These are phyloP conservation scores for Cladophialophora exuberans DNA, from an alignment of 2,329 filamentous ascomycete genomes.

Conservation along the genomic window DNA sequence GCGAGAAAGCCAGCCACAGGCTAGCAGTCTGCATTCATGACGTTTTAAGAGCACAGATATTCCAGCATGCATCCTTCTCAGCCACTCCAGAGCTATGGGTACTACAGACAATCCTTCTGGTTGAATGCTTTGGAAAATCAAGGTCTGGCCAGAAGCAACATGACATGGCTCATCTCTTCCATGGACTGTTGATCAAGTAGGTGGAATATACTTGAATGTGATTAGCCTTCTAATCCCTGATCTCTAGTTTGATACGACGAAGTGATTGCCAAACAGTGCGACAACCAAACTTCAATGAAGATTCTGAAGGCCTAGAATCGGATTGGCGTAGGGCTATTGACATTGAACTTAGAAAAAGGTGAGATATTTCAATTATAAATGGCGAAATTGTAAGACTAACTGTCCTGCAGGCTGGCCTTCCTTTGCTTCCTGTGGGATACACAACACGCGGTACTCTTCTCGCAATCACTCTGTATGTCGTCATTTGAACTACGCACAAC, in stretches of 20 bases:
- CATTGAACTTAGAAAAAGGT: slow-evolving; percentile 61
- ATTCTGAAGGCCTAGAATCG: slow-evolving; percentile 41
- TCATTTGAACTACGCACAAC: slow-evolving; percentile 62
- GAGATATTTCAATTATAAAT: neutral
- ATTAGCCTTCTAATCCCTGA: no score
- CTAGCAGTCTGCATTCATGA: slow-evolving; percentile 66
- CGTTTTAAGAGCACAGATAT: slow-evolving; percentile 61
- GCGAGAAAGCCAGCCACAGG: slow-evolving; percentile 61
- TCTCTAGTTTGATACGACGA: slow-evolving; percentile 49
- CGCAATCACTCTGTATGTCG: slow-evolving; percentile 69
- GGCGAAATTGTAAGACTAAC: neutral
- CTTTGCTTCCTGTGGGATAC: slow-evolving; percentile 70
- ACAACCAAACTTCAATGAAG: slow-evolving; percentile 34
- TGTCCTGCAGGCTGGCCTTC: slow-evolving; percentile 50
- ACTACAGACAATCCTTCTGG: slow-evolving; percentile 63
- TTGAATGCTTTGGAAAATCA: slow-evolving; percentile 68
- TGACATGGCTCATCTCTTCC: slow-evolving; percentile 65
- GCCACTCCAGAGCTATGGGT: slow-evolving; percentile 65
- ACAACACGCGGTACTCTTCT: slow-evolving; percentile 66
- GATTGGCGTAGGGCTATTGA: slow-evolving; percentile 60
- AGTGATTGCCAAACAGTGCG: slow-evolving; percentile 54
- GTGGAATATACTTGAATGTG: no score
- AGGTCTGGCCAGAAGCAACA: slow-evolving; percentile 65
- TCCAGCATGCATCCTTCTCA: slow-evolving; percentile 60
- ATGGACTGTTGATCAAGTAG: slow-evolving; percentile 57